A percentile compares a stretch with the other conserved stretches of the same genome.
These are phyloP conservation scores for Forsythia viridissima DNA, from an alignment of 257 asterid genomes.

Conservation along the genomic window DNA sequence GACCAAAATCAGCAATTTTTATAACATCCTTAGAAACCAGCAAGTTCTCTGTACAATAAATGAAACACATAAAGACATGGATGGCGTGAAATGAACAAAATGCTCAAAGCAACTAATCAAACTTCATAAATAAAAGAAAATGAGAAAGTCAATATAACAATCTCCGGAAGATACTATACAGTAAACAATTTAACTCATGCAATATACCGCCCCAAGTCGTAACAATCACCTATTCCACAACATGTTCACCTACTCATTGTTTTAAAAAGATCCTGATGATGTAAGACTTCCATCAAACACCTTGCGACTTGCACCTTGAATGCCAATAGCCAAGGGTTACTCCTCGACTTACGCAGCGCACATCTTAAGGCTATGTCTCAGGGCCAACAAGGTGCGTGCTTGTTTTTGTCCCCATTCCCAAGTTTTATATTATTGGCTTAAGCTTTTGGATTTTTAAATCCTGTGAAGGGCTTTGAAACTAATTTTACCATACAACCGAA, in stretches of 20 bases:
- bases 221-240: not conserved
- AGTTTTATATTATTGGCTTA: not conserved
- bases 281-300: not conserved
- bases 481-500: not conserved
- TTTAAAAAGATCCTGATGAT: not conserved
- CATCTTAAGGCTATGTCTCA: not conserved
- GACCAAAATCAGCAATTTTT: constrained; percentile 95
- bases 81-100: not conserved
- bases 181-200: not conserved
- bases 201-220: not conserved
- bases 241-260: not conserved
- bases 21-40: constrained; percentile 78
- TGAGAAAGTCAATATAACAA: not conserved
- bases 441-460: not conserved
- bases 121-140: not conserved
- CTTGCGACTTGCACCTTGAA: no score
- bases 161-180: not conserved
- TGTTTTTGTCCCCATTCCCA: not conserved
- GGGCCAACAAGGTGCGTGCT: not conserved
- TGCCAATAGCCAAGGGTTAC: not conserved
- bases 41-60: constrained; percentile 67
- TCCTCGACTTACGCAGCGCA: not conserved
- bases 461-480: not conserved
- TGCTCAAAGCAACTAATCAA: not conserved
- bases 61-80: not conserved